Evolutionary conservation across 1,284 basidiomycete genomes (phyloP).

Genomic region (Mixia osmundae): DNA sequence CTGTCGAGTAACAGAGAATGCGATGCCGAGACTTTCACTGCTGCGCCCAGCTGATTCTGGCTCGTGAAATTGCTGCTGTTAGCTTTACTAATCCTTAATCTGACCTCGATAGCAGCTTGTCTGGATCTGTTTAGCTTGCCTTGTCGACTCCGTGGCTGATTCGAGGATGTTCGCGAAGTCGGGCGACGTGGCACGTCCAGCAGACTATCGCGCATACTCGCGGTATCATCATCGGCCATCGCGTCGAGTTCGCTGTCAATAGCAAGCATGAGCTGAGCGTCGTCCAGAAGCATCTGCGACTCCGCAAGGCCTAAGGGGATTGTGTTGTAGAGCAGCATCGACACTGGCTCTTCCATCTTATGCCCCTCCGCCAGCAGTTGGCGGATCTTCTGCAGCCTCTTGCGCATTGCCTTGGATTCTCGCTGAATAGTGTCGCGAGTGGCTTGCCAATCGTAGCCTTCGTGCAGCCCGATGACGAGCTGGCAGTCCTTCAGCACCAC

Average conservation of each 20-base stretch:
- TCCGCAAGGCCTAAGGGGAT: slow-evolving; percentile 64
- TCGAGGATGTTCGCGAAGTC: slow-evolving; percentile 1
- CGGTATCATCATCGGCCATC: slow-evolving; percentile 38
- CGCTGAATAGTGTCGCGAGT: slow-evolving; percentile 72
- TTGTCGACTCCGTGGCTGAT: not conserved
- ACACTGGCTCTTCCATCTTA: slow-evolving; percentile 48
- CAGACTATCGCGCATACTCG: not conserved
- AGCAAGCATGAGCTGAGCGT: slow-evolving; percentile 52
- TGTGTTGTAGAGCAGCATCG: slow-evolving; percentile 63
- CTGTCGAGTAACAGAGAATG: too few species aligned
- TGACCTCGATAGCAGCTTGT: not conserved
- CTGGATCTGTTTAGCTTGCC: not conserved
- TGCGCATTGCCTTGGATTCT: slow-evolving; percentile 65
- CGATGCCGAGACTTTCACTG: not conserved
- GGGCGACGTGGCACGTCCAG: not conserved
- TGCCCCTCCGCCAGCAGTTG: slow-evolving; percentile 88
- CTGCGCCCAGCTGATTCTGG: not conserved
- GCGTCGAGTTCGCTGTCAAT: slow-evolving; percentile 56
- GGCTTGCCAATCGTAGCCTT: slow-evolving; percentile 77
- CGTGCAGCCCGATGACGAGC: slow-evolving; percentile 47
- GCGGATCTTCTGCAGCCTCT: slow-evolving; percentile 64
- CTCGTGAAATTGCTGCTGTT: not conserved
- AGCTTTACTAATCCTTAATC: not conserved
- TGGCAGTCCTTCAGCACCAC: slow-evolving; percentile 32
- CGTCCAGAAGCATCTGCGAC: slow-evolving; percentile 30